phyloP scores from a whole-genome alignment of 805 yeast genomes.

The Metschnikowia aberdeeniae region DNA sequence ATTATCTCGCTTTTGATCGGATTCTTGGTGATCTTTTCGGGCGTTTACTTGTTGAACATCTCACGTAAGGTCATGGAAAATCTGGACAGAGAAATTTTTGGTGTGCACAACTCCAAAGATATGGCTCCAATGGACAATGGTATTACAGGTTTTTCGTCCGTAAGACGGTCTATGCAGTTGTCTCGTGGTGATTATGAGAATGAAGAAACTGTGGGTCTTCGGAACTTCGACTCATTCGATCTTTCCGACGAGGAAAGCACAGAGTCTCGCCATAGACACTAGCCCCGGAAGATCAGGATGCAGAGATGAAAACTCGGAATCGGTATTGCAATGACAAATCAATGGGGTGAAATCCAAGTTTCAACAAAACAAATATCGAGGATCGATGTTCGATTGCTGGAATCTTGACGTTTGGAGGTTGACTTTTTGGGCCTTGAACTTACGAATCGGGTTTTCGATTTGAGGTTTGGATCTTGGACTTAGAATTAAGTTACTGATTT shows the following conservation, averaged over 20 bases:
- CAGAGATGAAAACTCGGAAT: neutral
- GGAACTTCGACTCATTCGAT: conserved; percentile 62
- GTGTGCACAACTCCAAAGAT: conserved; percentile 52
- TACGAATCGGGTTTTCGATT: too few species aligned
- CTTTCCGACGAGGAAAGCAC: conserved; percentile 38
- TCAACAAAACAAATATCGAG: too few species aligned
- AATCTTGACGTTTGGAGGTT: too few species aligned
- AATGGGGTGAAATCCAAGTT: too few species aligned
- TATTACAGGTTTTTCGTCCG: conserved; percentile 64
- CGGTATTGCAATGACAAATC: too few species aligned
- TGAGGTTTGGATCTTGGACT: too few species aligned
- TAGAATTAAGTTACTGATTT: too few species aligned
- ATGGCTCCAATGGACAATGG: conserved; percentile 77
- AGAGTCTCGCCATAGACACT: conserved; percentile 16
- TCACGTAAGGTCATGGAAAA: conserved; percentile 61
- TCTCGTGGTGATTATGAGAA: conserved; percentile 40
- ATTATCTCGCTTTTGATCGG: conserved; percentile 80
- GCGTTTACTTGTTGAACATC: conserved; percentile 78
- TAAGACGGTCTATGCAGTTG: conserved; percentile 72
- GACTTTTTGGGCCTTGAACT: too few species aligned
- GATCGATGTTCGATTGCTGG: too few species aligned
- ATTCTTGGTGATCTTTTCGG: conserved; percentile 79
- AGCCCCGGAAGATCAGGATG: neutral
- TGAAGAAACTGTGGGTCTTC: conserved; percentile 49
- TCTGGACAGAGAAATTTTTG: conserved; percentile 49